Percentiles rank a stretch among this genome's conserved stretches.
phyloP scores from a whole-genome alignment of 1,284 basidiomycete genomes.

The Singerocomus inundabilis region DNA sequence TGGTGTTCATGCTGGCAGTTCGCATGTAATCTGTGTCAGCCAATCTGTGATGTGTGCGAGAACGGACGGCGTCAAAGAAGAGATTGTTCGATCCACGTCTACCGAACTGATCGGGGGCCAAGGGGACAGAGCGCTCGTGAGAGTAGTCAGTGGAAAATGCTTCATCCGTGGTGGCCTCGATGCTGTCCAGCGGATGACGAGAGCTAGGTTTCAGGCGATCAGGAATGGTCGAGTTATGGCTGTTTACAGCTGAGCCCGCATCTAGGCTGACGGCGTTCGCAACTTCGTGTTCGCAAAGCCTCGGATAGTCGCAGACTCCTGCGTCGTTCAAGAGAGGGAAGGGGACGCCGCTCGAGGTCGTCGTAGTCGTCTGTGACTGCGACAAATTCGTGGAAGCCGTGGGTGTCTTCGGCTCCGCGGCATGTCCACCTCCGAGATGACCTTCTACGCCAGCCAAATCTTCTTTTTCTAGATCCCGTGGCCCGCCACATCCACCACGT shows the following conservation, averaged over 20 bases:
- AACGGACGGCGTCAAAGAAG: conserved; percentile 32
- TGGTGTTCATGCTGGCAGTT: conserved; percentile 21
- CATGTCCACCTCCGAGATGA: conserved; percentile 31
- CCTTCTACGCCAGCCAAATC: conserved; percentile 26
- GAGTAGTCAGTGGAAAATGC: conserved; percentile 15
- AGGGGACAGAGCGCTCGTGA: conserved; percentile 9
- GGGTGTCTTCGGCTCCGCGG: conserved; percentile 40
- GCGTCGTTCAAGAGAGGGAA: conserved; percentile 35
- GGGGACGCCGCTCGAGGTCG: conserved; percentile 23
- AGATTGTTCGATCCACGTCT: conserved; percentile 35
- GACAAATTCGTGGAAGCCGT: conserved; percentile 37
- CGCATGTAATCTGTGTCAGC: conserved; percentile 25
- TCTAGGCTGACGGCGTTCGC: conserved; percentile 11
- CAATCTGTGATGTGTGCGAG: conserved; percentile 29
- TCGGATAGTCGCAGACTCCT: conserved; percentile 20
- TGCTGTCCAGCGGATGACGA: conserved; percentile 20
- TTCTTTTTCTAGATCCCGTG: conserved; percentile 34
- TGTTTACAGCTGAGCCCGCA: conserved; percentile 11
- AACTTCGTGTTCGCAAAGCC: conserved; percentile 27
- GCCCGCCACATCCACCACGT: conserved; percentile 19
- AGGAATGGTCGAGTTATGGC: conserved; percentile 12
- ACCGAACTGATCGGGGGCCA: conserved; percentile 26
- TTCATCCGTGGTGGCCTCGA: conserved; percentile 18
- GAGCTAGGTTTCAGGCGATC: conserved; percentile 22
- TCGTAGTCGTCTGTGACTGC: conserved; percentile 27